phyloP scores from a whole-genome alignment of 176 grass and related monocot genomes.

The Hordeum vulgare region MorexV3_pseudomolecules_assembly NC_058523.1:117040407-117040906 shows the following conservation, averaged over 20 bases:
- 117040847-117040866: constrained; percentile 12
- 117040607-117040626: constrained; percentile 70
- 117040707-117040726: constrained; percentile 97
- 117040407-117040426: neutral
- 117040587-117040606: constrained; percentile 5
- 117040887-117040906: constrained; percentile 11
- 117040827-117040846: constrained; percentile 98
- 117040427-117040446: neutral
- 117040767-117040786: constrained; percentile 88
- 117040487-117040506: neutral
- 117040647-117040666: constrained; percentile 91
- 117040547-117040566: neutral
- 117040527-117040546: neutral
- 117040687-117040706: constrained; percentile 97
- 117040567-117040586: neutral
- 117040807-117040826: constrained; percentile 87
- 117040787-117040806: constrained; percentile 95
- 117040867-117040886: neutral
- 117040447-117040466: neutral
- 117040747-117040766: constrained; percentile 93
- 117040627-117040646: constrained; percentile 92
- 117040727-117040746: constrained; percentile 96
- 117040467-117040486: neutral
- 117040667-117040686: constrained; percentile 93
- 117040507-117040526: neutral